phyloP scores from a whole-genome alignment of 2,329 filamentous ascomycete species.

The Alternaria panax region DNA sequence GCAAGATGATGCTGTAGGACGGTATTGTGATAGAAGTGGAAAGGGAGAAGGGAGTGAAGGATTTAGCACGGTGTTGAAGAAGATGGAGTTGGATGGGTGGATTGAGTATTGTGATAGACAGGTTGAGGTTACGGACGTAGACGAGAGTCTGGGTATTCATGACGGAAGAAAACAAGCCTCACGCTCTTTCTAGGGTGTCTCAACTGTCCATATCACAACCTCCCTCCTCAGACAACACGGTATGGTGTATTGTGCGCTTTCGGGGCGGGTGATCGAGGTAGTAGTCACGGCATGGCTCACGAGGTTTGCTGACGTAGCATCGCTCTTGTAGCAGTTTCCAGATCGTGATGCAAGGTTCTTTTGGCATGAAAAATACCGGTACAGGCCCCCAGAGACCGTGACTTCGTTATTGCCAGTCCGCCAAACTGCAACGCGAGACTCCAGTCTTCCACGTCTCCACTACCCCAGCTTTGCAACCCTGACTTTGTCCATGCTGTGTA shows the following conservation, averaged over 20 bases:
- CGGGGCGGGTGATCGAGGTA: neutral
- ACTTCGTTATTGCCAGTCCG: neutral
- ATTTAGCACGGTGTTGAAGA: constrained; percentile 73
- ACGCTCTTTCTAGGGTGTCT: too few relatives aligned
- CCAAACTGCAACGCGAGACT: neutral
- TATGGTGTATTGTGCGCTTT: neutral
- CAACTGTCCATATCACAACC: too few relatives aligned
- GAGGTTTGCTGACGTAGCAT: neutral
- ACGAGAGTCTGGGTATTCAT: constrained; percentile 15
- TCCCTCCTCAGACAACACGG: neutral
- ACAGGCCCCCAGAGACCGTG: neutral
- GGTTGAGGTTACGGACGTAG: constrained; percentile 33
- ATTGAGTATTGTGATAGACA: constrained; percentile 61
- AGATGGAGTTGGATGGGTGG: constrained; percentile 69
- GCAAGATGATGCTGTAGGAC: constrained; percentile 40
- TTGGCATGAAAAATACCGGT: neutral
- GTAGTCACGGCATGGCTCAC: neutral
- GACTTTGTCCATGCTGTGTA: neutral
- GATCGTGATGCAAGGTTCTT: neutral
- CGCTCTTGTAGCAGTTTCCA: neutral
- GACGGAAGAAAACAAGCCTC: neutral
- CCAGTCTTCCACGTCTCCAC: neutral
- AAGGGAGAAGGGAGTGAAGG: constrained; percentile 53
- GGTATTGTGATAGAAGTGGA: constrained; percentile 52
- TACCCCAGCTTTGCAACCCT: neutral